These are phyloP conservation scores for Diutina ranongensis DNA, from an alignment of 1,139 yeast species.

Conservation along the genomic window DNA sequence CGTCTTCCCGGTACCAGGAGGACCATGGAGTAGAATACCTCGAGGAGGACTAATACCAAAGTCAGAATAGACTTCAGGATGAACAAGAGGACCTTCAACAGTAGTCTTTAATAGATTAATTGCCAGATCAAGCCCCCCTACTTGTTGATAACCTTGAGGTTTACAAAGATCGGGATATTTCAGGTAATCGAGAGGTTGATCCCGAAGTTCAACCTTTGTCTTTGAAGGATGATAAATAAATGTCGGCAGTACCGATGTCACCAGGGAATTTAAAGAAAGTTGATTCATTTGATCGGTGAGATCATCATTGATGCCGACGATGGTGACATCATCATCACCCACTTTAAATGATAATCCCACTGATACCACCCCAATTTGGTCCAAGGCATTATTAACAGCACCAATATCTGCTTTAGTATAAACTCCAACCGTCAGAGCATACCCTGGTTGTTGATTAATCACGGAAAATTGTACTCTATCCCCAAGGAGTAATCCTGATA, in stretches of 20 bases:
- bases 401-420: not conserved
- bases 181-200: slow-evolving; percentile 5
- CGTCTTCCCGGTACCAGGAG: slow-evolving; percentile 97
- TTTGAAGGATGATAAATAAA: not conserved
- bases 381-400: not conserved
- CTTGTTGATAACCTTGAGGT: slow-evolving; percentile 32
- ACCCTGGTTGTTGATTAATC: not conserved
- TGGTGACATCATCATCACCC: not conserved
- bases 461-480: slow-evolving; percentile 1
- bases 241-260: not conserved
- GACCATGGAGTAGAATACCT: slow-evolving; percentile 85
- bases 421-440: not conserved
- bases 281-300: not conserved
- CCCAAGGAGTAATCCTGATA: not conserved
- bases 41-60: slow-evolving; percentile 90
- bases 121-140: slow-evolving; percentile 73
- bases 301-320: not conserved
- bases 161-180: slow-evolving; percentile 31
- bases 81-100: slow-evolving; percentile 69
- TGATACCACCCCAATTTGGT: not conserved
- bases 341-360: not conserved
- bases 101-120: slow-evolving; percentile 52
- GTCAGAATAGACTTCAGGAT: slow-evolving; percentile 64
- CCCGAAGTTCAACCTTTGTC: slow-evolving; percentile 7
- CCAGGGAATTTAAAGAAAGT: not conserved